phyloP scores from a whole-genome alignment of 1,284 basidiomycete species.

The Fomitopsis schrenkii region DNA sequence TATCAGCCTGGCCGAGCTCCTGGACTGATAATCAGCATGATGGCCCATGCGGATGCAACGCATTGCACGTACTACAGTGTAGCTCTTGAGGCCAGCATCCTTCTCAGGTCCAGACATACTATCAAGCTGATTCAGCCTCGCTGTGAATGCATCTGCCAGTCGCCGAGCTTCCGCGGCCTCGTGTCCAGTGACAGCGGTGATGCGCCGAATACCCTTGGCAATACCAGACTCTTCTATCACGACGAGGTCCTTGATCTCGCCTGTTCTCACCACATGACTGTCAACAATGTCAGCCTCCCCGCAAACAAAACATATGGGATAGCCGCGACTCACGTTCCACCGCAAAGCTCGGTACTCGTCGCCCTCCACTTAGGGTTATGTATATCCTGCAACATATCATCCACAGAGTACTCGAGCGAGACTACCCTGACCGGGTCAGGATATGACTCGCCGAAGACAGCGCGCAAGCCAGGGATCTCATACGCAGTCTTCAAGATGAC shows the following conservation, averaged over 20 bases:
- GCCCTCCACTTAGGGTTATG: conserved; percentile 87
- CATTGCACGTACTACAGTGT: conserved; percentile 59
- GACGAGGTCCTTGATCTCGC: conserved; percentile 94
- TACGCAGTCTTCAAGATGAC: conserved; percentile 78
- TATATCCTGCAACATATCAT: conserved; percentile 83
- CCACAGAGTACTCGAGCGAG: conserved; percentile 81
- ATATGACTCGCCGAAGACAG: conserved; percentile 98
- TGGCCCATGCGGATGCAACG: neutral
- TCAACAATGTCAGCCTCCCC: neutral
- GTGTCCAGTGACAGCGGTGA: conserved; percentile 92
- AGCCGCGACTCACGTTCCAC: conserved; percentile 79
- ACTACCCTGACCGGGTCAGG: conserved; percentile 98
- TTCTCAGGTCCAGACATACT: conserved; percentile 72
- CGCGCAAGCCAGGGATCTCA: conserved; percentile 89
- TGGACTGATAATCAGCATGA: conserved; percentile 25
- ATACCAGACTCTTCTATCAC: conserved; percentile 96
- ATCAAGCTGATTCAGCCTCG: conserved; percentile 66
- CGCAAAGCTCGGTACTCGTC: conserved; percentile 96
- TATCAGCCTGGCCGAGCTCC: conserved; percentile 90
- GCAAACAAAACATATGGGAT: neutral
- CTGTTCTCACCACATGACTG: conserved; percentile 91
- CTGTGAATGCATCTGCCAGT: conserved; percentile 62
- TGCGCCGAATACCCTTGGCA: conserved; percentile 94
- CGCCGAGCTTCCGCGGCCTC: conserved; percentile 85
- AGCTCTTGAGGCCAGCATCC: conserved; percentile 82